These are phyloP conservation scores for Rhododendron simsii DNA, from an alignment of 148 eudicot genomes.

Conservation along the genomic window DNA sequence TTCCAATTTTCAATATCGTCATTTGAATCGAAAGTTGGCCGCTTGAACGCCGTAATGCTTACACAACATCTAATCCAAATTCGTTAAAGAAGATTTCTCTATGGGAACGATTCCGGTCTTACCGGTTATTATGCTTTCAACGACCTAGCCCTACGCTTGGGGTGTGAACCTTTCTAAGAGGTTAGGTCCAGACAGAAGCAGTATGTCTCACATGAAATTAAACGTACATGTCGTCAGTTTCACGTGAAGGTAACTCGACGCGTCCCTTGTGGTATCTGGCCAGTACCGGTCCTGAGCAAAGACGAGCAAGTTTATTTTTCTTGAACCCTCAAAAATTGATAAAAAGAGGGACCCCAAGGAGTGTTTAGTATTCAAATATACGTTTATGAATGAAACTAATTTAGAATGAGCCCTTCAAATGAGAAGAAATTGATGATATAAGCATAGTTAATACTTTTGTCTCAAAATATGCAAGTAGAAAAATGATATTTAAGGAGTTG, in stretches of 20 bases:
- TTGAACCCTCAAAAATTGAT: not conserved
- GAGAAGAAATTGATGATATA: not conserved
- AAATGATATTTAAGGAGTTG: too few species aligned
- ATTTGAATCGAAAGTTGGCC: too few species aligned
- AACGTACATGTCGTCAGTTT: not conserved
- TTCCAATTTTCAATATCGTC: too few species aligned
- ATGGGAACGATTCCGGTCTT: too few species aligned
- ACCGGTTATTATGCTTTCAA: too few species aligned
- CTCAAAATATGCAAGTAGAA: not conserved
- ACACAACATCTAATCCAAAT: too few species aligned
- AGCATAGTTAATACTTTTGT: not conserved
- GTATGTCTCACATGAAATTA: not conserved
- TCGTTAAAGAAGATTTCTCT: too few species aligned
- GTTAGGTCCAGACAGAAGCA: too few species aligned
- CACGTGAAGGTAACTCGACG: not conserved
- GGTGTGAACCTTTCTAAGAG: too few species aligned
- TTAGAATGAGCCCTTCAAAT: not conserved
- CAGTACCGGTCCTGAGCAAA: not conserved
- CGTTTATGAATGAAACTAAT: not conserved
- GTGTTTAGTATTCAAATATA: not conserved
- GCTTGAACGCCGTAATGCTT: too few species aligned
- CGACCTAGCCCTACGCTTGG: too few species aligned
- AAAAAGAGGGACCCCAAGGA: not conserved
- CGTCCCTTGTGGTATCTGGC: not conserved
- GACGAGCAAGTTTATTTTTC: not conserved